Evolutionary conservation across 129 eudicot genomes (phyloP).

Genomic region (Flaveria sonorensis): DNA sequence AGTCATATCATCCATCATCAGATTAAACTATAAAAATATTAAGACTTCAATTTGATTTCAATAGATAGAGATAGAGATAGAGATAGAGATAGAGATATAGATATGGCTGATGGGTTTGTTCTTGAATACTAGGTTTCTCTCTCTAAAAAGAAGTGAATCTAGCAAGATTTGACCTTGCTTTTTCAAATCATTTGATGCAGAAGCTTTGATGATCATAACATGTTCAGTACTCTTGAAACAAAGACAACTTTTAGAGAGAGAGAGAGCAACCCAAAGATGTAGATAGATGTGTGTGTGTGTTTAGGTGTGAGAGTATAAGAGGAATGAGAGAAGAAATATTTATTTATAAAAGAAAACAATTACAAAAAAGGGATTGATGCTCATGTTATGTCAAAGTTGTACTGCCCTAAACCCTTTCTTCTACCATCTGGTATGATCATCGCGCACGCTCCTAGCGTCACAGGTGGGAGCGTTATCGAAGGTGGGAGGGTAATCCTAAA

Average conservation of each 20-base stretch:
- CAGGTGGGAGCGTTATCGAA: too few species aligned
- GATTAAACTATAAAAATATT: background rate
- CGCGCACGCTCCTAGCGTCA: too few species aligned
- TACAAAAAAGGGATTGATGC: conserved; percentile 33
- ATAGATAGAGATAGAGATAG: conserved; percentile 14
- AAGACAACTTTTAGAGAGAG: conserved; percentile 38
- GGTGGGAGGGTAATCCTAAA: too few species aligned
- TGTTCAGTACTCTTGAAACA: conserved; percentile 23
- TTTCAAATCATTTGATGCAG: conserved; percentile 79
- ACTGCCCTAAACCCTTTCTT: conserved; percentile 5
- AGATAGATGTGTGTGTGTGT: conserved; percentile 37
- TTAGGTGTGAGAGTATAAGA: conserved; percentile 23
- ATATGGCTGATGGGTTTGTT: background rate
- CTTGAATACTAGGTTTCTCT: conserved; percentile 13
- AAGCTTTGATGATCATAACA: conserved; percentile 37
- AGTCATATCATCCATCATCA: conserved; percentile 28
- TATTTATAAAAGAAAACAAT: conserved; percentile 9
- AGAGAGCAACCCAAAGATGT: conserved; percentile 24
- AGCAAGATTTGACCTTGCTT: conserved; percentile 56
- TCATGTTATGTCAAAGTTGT: conserved; percentile 39
- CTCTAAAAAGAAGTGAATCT: background rate
- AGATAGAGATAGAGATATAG: background rate
- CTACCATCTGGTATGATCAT: too few species aligned
- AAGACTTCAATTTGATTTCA: background rate
- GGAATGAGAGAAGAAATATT: background rate